Evolutionary conservation across 208 protist species (phyloP).

Genomic region (Eutreptiella sp.): DNA sequence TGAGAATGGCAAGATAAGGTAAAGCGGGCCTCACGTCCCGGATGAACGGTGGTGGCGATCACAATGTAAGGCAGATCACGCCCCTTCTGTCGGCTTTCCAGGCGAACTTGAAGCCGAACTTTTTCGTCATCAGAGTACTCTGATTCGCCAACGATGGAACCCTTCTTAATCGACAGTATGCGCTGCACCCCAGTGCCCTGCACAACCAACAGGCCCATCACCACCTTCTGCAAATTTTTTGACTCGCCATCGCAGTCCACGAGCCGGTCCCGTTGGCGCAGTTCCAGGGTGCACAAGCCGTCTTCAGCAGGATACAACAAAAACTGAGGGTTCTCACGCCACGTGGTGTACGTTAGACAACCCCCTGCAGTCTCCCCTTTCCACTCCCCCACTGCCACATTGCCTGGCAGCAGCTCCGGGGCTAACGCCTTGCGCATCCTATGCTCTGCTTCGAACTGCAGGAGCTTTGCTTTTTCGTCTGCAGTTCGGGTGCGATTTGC

Average conservation of each 20-base stretch:
- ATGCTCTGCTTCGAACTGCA: conserved; percentile 9
- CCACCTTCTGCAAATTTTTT: too few species aligned
- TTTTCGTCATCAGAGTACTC: too few species aligned
- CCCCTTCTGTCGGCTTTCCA: conserved; percentile 41
- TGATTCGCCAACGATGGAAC: too few species aligned
- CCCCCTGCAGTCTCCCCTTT: conserved; percentile 52
- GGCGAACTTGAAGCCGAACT: too few species aligned
- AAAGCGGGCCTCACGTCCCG: conserved; percentile 48
- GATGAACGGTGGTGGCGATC: conserved; percentile 70
- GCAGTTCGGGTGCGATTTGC: conserved; percentile 29
- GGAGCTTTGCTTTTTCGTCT: conserved; percentile 3
- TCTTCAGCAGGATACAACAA: conserved; percentile 45
- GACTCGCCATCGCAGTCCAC: too few species aligned
- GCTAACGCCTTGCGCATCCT: too few species aligned
- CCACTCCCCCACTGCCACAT: conserved; percentile 33
- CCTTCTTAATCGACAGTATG: too few species aligned
- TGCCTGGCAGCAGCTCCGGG: conserved; percentile 18
- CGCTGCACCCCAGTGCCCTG: too few species aligned
- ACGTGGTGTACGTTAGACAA: conserved; percentile 65
- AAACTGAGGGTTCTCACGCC: conserved; percentile 74
- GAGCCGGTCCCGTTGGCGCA: too few species aligned
- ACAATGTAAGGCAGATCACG: conserved; percentile 51
- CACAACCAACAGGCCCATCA: too few species aligned
- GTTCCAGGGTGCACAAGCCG: too few species aligned
- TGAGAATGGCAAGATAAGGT: conserved; percentile 47